Evolutionary conservation across 257 asterid genomes (phyloP).

Genomic region (Apocynum venetum): DNA sequence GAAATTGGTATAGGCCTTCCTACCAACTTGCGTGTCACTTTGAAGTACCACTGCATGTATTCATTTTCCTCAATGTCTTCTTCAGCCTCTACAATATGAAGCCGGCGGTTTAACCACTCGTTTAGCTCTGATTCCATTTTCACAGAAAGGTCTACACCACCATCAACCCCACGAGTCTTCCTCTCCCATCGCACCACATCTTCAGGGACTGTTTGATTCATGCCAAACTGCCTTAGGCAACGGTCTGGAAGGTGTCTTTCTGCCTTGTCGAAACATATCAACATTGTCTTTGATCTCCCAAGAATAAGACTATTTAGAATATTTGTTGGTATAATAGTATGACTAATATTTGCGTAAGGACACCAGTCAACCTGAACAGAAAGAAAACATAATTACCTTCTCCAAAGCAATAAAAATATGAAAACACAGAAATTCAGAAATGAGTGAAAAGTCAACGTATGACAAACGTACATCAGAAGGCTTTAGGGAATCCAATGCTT

Average conservation of each 20-base stretch:
- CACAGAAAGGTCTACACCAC: conserved; percentile 75
- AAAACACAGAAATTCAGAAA: conserved; percentile 2
- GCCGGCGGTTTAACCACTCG: conserved; percentile 78
- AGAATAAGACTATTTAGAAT: conserved; percentile 73
- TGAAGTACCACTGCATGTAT: conserved; percentile 78
- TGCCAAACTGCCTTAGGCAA: conserved; percentile 85
- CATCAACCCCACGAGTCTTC: conserved; percentile 95
- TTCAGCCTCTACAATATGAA: conserved; percentile 78
- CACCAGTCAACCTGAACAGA: conserved; percentile 81
- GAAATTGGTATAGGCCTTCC: conserved; percentile 89
- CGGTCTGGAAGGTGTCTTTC: conserved; percentile 98
- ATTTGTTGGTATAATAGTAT: conserved; percentile 69
- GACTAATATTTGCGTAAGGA: conserved; percentile 83
- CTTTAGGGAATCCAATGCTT: conserved; percentile 59
- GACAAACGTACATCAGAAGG: conserved; percentile 49
- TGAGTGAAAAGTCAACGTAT: not conserved
- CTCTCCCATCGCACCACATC: conserved; percentile 93
- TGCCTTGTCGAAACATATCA: conserved; percentile 94
- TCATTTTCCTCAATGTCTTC: conserved; percentile 78
- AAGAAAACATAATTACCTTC: conserved; percentile 11
- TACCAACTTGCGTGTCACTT: conserved; percentile 67
- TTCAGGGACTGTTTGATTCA: conserved; percentile 75
- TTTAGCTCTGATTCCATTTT: conserved; percentile 87
- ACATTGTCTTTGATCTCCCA: conserved; percentile 92
- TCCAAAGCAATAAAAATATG: conserved; percentile 2